Evolutionary conservation across 148 eudicot species (phyloP).

Genomic region (Tetragonia tetragonoides): DNA sequence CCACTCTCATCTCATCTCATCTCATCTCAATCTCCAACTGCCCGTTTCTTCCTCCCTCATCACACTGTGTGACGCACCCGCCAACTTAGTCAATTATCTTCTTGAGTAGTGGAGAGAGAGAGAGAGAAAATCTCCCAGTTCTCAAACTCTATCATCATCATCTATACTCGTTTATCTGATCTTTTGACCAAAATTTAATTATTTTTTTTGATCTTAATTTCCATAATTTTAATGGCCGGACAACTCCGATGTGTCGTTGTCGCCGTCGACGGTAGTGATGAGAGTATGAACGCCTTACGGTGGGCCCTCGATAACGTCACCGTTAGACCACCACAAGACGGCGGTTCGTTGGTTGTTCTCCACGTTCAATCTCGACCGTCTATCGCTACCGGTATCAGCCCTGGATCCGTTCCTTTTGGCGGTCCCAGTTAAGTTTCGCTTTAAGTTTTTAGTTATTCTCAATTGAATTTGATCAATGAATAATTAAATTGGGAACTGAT

Average conservation of each 20-base stretch:
- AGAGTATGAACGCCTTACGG: slow-evolving; percentile 70
- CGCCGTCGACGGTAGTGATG: slow-evolving; percentile 86
- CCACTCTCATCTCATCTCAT: too few species aligned
- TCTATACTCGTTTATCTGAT: background rate
- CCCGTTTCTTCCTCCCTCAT: too few species aligned
- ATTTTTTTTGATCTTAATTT: too few species aligned
- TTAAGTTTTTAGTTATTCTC: background rate
- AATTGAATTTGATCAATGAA: background rate
- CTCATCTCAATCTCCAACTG: too few species aligned
- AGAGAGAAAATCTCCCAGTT: background rate
- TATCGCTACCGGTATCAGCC: slow-evolving; percentile 66
- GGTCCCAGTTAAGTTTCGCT: slow-evolving; percentile 64
- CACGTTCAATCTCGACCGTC: slow-evolving; percentile 81
- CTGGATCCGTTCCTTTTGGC: slow-evolving; percentile 80
- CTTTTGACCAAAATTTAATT: background rate
- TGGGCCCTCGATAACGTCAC: slow-evolving; percentile 74
- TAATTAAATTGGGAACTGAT: background rate
- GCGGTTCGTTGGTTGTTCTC: slow-evolving; percentile 48
- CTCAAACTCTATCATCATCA: background rate
- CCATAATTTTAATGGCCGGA: slow-evolving; percentile 20
- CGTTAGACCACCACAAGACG: slow-evolving; percentile 39
- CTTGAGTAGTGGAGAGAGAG: background rate
- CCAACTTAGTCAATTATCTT: too few species aligned
- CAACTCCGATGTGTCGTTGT: slow-evolving; percentile 51
- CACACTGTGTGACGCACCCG: background rate